Evolutionary conservation across 441 rosid genomes (phyloP).

Genomic region (Pelargonium cotyledonis): DNA sequence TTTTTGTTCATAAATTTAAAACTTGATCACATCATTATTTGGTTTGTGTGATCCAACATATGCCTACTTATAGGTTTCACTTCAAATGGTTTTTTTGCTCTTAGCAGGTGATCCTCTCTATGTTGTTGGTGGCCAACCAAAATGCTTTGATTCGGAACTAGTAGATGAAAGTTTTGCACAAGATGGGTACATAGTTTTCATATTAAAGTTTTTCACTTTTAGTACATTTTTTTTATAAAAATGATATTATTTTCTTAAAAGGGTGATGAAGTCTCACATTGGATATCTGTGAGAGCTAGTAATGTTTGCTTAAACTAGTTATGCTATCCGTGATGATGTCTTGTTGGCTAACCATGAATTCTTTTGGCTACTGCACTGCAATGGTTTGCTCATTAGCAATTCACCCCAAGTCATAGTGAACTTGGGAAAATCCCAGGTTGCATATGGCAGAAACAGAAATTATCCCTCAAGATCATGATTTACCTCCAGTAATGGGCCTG

Average conservation of each 20-base stretch:
- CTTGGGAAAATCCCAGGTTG: too few species aligned
- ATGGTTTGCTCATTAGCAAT: neutral
- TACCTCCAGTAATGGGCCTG: too few species aligned
- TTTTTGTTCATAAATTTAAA: neutral
- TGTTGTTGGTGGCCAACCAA: constrained; percentile 64
- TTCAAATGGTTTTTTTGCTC: neutral
- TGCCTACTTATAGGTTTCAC: neutral
- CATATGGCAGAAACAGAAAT: too few species aligned
- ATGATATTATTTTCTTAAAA: too few species aligned
- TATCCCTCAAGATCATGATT: too few species aligned
- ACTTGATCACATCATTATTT: neutral
- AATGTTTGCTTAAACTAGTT: neutral
- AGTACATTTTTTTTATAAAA: neutral
- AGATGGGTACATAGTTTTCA: constrained; percentile 54
- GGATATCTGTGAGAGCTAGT: neutral
- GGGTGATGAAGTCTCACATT: neutral
- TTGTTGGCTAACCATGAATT: neutral
- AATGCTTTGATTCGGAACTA: constrained; percentile 37
- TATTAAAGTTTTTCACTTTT: neutral
- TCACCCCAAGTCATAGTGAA: neutral
- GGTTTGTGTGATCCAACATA: neutral
- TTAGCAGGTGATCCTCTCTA: constrained; percentile 77
- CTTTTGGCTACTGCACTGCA: neutral
- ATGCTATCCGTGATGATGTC: neutral
- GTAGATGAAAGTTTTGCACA: constrained; percentile 49